These are phyloP conservation scores for Singerocomus rubriflavus DNA, from an alignment of 1,284 basidiomycete genomes.

Conservation along the genomic window DNA sequence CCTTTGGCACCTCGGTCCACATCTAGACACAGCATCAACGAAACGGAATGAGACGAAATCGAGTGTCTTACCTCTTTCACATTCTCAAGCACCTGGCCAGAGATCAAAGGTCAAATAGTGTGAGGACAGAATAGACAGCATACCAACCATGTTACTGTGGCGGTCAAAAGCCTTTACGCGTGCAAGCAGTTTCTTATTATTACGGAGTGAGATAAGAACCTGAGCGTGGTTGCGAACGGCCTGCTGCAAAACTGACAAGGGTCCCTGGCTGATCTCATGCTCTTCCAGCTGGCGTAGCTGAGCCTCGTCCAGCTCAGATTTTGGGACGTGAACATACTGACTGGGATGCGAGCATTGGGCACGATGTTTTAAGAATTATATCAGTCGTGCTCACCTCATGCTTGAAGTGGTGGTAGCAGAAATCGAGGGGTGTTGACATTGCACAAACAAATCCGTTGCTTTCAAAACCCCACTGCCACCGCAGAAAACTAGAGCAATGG, in stretches of 20 bases:
- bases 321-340: constrained; percentile 95
- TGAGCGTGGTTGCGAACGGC: constrained; percentile 98
- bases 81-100: constrained; percentile 82
- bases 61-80: constrained; percentile 81
- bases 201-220: constrained; percentile 94
- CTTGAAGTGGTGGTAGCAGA: constrained; percentile 10
- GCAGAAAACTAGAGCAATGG: constrained; percentile 55
- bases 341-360: constrained; percentile 40
- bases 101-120: constrained; percentile 15
- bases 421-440: constrained; percentile 26
- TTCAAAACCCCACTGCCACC: not conserved
- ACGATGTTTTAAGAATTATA: not conserved
- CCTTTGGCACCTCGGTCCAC: constrained; percentile 99
- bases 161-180: constrained; percentile 99
- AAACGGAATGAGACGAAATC: not conserved
- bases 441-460: constrained; percentile 27
- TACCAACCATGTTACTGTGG: constrained; percentile 94
- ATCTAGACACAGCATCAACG: constrained; percentile 53
- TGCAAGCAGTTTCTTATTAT: constrained; percentile 98
- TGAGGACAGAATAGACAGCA: not conserved
- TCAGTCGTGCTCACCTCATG: constrained; percentile 29
- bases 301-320: constrained; percentile 96
- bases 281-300: constrained; percentile 95
- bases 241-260: constrained; percentile 96
- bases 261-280: constrained; percentile 96